These are phyloP conservation scores for Patellaria atrata DNA, from an alignment of 495 filamentous ascomycete genomes.

Conservation along the genomic window DNA sequence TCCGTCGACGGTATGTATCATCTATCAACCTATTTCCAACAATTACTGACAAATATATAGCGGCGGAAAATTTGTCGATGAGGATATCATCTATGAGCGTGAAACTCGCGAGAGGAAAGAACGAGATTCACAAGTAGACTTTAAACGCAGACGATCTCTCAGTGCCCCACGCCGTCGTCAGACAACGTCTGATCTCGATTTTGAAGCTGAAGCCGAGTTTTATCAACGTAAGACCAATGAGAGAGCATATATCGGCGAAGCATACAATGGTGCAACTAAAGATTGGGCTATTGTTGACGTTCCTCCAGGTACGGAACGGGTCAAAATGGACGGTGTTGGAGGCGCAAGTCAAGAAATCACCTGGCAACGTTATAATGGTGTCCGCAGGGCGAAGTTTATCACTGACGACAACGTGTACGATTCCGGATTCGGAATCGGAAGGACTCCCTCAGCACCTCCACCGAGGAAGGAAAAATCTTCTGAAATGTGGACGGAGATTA, in stretches of 20 bases:
- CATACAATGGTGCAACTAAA: slow-evolving; percentile 48
- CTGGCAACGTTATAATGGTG: slow-evolving; percentile 65
- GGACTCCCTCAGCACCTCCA: too few relatives aligned
- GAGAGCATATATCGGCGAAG: slow-evolving; percentile 50
- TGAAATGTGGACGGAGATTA: slow-evolving; percentile 93
- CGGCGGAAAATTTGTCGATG: slow-evolving; percentile 32
- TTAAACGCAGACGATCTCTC: slow-evolving; percentile 19
- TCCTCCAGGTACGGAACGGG: slow-evolving; percentile 60
- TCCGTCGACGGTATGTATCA: slow-evolving; percentile 31
- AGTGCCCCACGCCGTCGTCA: slow-evolving; percentile 16
- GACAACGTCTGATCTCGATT: slow-evolving; percentile 28
- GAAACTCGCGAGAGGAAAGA: slow-evolving; percentile 29
- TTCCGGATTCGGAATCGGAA: slow-evolving; percentile 12
- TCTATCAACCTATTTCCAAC: background rate
- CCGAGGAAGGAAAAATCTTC: slow-evolving; percentile 29
- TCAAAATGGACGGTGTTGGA: slow-evolving; percentile 59
- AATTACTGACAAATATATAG: slow-evolving; percentile 1
- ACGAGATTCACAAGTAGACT: slow-evolving; percentile 18
- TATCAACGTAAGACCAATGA: slow-evolving; percentile 46
- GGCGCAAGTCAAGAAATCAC: slow-evolving; percentile 52
- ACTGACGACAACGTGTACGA: slow-evolving; percentile 32
- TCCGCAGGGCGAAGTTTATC: slow-evolving; percentile 53
- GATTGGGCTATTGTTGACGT: slow-evolving; percentile 71
- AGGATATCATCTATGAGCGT: slow-evolving; percentile 45
- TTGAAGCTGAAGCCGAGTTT: slow-evolving; percentile 48